These are phyloP conservation scores for Barnettozyma sucrosica DNA, from an alignment of 805 yeast genomes.

Conservation along the genomic window DNA sequence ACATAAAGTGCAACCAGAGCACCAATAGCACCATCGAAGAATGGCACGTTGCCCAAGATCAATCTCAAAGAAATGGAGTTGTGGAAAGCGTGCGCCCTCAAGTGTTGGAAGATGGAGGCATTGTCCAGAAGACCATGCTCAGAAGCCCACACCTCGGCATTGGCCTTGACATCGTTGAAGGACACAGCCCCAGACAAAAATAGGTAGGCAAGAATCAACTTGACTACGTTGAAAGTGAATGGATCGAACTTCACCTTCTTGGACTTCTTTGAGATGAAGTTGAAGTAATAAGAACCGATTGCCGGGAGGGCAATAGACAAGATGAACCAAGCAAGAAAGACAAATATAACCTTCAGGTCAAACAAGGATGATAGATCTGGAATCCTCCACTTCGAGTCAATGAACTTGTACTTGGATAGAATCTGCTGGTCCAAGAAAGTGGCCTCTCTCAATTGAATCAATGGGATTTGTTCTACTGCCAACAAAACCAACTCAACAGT, in stretches of 20 bases:
- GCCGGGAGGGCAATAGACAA: constrained; percentile 21
- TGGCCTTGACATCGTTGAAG: constrained; percentile 25
- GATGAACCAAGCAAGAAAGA: constrained; percentile 23
- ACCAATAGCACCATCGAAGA: constrained; percentile 25
- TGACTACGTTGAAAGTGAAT: constrained; percentile 43
- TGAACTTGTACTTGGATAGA: constrained; percentile 17
- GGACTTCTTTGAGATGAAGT: constrained; percentile 24
- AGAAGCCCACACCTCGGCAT: constrained; percentile 26
- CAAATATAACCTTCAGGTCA: constrained; percentile 17
- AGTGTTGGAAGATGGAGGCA: constrained; percentile 12
- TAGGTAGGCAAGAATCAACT: constrained; percentile 38
- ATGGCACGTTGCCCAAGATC: constrained; percentile 31
- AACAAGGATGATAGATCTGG: constrained; percentile 18
- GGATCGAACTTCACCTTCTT: constrained; percentile 45
- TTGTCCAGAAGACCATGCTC: constrained; percentile 21
- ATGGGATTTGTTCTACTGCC: constrained; percentile 16
- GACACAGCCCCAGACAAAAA: constrained; percentile 25
- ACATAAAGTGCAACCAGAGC: constrained; percentile 33
- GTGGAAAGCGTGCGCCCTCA: constrained; percentile 21
- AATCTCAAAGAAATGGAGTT: constrained; percentile 23
- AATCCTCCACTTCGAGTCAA: constrained; percentile 12
- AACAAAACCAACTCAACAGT: constrained; percentile 18
- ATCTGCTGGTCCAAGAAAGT: constrained; percentile 19
- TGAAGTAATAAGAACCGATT: constrained; percentile 26
- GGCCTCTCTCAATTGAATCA: constrained; percentile 15